Base-by-base conservation (phyloP, 2,329 filamentous ascomycete species). In the Massarina eburnea region DNA sequence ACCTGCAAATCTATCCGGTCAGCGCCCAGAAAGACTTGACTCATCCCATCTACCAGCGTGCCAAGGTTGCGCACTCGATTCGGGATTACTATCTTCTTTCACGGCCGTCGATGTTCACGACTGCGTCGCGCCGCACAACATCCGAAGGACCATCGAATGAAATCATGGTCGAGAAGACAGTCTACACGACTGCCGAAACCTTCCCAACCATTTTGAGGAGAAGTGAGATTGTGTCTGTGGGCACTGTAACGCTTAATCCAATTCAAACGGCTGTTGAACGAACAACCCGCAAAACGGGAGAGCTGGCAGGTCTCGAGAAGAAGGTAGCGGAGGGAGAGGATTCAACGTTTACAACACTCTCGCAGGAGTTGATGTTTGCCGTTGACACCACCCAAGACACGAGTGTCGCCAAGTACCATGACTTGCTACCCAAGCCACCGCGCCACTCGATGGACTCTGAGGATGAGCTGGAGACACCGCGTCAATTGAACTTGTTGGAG, bases 141-240 rank as follows among this genome's bases (percentile, higher is more conserved):
- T 79, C 76, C 9, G 85, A 88, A 9, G 80, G 83, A 1, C 83
- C 77, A 36, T 71, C 88, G 2, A 77, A 82, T 18, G 85, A 89
- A 43, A 88, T 94, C 58, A 87, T 79, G 51, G 84, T 90, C 0
- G 88, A 96, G 66, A 97, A 96, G 76, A 80, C 84, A 0, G 72
- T 96, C 1, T 96, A 90, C 67, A 88, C 84, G 0, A 92, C 91
- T 0, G 85, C 85, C 0, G 91, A 96, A 59, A 73, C 85, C 1
- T 97, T 97, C 73, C 94, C 92, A 1, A 96, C 91, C 1, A 95
- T 97, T 39, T 75, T 96, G 20, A 83, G 90, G 24, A 83, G 91
- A 44, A 95, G 89, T 58, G 91, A 96, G 71, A 88, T 97, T 49
- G 73, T 95, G 12, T 76, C 82, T 6, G 77, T 81, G 1, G 80